Evolutionary conservation across 192 early-diverging fungal species (phyloP).

Genomic region (Coemansia reversa): DNA sequence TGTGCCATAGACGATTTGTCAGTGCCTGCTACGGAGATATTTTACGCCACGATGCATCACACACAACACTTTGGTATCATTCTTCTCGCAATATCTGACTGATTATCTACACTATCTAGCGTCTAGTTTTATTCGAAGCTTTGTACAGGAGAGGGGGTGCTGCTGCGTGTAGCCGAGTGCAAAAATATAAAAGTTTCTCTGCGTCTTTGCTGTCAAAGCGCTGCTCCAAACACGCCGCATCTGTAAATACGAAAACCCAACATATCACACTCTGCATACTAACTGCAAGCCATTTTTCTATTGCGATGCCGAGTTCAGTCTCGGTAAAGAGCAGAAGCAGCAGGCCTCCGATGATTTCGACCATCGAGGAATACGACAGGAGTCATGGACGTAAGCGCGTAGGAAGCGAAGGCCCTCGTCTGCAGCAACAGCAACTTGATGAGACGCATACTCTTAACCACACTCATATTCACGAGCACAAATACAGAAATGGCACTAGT

Average conservation of each 20-base stretch:
- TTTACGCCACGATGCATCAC: background rate
- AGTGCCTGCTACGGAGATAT: background rate
- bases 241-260: background rate
- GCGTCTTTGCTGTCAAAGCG: background rate
- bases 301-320: slow-evolving; percentile 14
- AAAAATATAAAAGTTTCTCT: too few relatives aligned
- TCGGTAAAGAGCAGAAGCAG: slow-evolving; percentile 2
- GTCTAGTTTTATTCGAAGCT: too few relatives aligned
- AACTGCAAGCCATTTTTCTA: background rate
- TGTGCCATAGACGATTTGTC: slow-evolving; percentile 3
- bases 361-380: slow-evolving; percentile 44
- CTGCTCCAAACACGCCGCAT: background rate
- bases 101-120: too few relatives aligned
- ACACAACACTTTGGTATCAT: background rate
- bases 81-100: too few relatives aligned
- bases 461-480: slow-evolving; percentile 9
- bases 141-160: too few relatives aligned
- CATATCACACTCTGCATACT: background rate
- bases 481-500: slow-evolving; percentile 1
- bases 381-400: slow-evolving; percentile 16
- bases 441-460: background rate
- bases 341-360: slow-evolving; percentile 30
- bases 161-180: too few relatives aligned
- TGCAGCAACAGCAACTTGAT: background rate
- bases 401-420: background rate